phyloP scores from a whole-genome alignment of 345 rosid species.

The Eutrema heterophyllum region DNA sequence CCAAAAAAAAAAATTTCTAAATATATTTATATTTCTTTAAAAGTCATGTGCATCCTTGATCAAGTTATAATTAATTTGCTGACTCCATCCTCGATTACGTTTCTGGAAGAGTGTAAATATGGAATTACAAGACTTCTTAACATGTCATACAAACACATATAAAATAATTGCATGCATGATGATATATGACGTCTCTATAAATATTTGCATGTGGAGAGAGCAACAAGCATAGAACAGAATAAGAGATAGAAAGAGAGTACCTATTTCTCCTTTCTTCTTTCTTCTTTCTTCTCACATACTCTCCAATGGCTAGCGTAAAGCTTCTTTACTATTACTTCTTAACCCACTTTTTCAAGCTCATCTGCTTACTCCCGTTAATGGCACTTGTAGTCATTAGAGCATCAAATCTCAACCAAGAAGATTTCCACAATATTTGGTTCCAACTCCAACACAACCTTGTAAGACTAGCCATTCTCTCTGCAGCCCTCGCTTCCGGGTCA shows the following conservation, averaged over 20 bases:
- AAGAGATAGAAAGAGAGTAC: neutral
- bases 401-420: slow-evolving; percentile 49
- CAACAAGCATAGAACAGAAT: neutral
- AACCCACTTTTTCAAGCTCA: slow-evolving; percentile 49
- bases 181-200: neutral
- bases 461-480: slow-evolving; percentile 36
- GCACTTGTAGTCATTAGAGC: slow-evolving; percentile 44
- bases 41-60: neutral
- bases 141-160: neutral
- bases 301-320: slow-evolving; percentile 55
- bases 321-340: slow-evolving; percentile 61
- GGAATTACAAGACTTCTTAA: neutral
- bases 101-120: slow-evolving; percentile 1
- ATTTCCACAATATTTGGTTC: slow-evolving; percentile 44
- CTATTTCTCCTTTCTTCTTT: too few species aligned
- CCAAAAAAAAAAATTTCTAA: too few species aligned
- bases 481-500: slow-evolving; percentile 41
- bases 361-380: slow-evolving; percentile 57
- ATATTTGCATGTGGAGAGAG: neutral
- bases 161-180: neutral
- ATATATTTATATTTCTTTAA: neutral
- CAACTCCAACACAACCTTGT: slow-evolving; percentile 55
- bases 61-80: neutral
- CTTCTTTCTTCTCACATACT: too few species aligned
- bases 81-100: slow-evolving; percentile 7